Conservation (phyloP, 2,329 filamentous ascomycete genomes). For the Microcyclosporella mali region DNA sequence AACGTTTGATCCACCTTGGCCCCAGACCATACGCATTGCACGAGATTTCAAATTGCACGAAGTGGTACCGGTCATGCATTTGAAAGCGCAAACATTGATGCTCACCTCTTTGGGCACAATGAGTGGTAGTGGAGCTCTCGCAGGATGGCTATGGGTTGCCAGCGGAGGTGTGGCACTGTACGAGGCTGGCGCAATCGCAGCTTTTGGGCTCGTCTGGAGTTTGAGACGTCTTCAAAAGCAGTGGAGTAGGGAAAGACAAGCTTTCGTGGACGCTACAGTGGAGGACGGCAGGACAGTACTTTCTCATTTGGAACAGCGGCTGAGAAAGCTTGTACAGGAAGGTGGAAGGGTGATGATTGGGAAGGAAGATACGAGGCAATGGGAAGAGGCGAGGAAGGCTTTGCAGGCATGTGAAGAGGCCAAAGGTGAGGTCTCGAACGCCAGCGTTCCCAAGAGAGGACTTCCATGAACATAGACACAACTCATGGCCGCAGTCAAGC, state of each 20-base stretch:
- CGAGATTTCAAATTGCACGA: conserved; percentile 46
- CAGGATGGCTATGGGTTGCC: conserved; percentile 51
- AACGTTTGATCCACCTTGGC: conserved; percentile 53
- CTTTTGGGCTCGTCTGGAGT: conserved; percentile 53
- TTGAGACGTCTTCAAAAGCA: conserved; percentile 52
- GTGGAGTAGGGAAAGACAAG: conserved; percentile 50
- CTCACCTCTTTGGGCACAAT: conserved; percentile 70
- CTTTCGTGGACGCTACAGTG: conserved; percentile 48
- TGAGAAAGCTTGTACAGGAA: conserved; percentile 43
- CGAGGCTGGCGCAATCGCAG: conserved; percentile 54
- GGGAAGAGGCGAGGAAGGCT: conserved; percentile 38
- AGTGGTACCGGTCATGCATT: conserved; percentile 40
- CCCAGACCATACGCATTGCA: conserved; percentile 64
- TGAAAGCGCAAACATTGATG: conserved; percentile 48
- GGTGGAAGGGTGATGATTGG: conserved; percentile 36
- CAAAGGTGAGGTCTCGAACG: neutral
- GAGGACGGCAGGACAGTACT: conserved; percentile 54
- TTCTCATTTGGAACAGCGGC: conserved; percentile 46
- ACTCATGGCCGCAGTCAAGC: too few relatives aligned
- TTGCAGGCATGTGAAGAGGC: conserved; percentile 31
- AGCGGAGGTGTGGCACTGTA: conserved; percentile 47
- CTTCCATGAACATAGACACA: too few relatives aligned
- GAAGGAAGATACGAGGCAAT: conserved; percentile 34
- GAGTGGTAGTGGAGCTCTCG: conserved; percentile 48
- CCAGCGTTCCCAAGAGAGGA: too few relatives aligned